These are phyloP conservation scores for Ascocoryne sarcoides DNA, from an alignment of 2,329 filamentous ascomycete genomes.

Conservation along the genomic window DNA sequence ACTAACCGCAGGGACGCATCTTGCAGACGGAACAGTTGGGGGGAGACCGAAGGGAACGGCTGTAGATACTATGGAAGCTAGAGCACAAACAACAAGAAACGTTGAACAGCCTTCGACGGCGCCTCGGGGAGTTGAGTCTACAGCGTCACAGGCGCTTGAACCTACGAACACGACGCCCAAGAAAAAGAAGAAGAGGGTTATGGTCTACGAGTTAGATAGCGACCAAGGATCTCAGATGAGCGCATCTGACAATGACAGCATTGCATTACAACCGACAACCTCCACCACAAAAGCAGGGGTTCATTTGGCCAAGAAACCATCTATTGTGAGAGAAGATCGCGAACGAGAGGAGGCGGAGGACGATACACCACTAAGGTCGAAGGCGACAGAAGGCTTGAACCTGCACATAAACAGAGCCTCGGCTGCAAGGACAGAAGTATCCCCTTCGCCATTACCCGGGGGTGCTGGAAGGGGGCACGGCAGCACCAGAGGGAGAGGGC, in stretches of 20 bases:
- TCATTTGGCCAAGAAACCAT: slow-evolving; percentile 33
- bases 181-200: slow-evolving; percentile 19
- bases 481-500: too few relatives aligned
- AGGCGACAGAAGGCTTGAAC: slow-evolving; percentile 4
- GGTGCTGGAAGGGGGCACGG: slow-evolving; percentile 20
- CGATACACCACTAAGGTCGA: slow-evolving; percentile 14
- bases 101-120: slow-evolving; percentile 1
- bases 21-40: slow-evolving; percentile 43
- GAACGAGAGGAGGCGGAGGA: slow-evolving; percentile 33
- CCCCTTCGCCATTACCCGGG: slow-evolving; percentile 21
- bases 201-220: slow-evolving; percentile 20
- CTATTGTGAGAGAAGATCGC: slow-evolving; percentile 38
- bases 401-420: slow-evolving; percentile 8
- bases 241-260: slow-evolving; percentile 26
- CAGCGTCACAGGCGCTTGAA: slow-evolving; percentile 1
- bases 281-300: slow-evolving; percentile 17
- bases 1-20: slow-evolving; percentile 31
- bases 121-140: background rate
- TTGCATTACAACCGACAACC: slow-evolving; percentile 6
- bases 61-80: slow-evolving; percentile 30
- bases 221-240: slow-evolving; percentile 21
- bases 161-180: background rate
- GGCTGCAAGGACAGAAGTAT: slow-evolving; percentile 9
- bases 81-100: slow-evolving; percentile 6
- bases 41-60: slow-evolving; percentile 42